Evolutionary conservation across 495 filamentous ascomycete genomes (phyloP).

Genomic region (Chaetomium fimeti): DNA sequence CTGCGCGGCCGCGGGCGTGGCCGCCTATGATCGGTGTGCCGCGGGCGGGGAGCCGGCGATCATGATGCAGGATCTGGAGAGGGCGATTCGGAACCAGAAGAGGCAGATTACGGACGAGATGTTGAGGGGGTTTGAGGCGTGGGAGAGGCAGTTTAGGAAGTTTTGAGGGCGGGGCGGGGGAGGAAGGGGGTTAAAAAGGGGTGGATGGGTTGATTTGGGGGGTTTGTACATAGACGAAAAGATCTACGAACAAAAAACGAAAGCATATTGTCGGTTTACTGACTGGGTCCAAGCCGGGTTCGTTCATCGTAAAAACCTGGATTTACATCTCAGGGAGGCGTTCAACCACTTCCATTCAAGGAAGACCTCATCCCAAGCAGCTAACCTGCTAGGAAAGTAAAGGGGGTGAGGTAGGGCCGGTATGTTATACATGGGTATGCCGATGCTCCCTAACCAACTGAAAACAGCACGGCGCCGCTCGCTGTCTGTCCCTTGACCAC

Average conservation of each 20-base stretch:
- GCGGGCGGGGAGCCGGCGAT: slow-evolving; percentile 49
- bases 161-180: too few relatives aligned
- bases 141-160: slow-evolving; percentile 51
- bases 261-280: background rate
- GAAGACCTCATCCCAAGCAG: background rate
- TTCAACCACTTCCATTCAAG: background rate
- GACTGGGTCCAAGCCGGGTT: too few relatives aligned
- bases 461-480: too few relatives aligned
- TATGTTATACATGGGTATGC: background rate
- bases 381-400: background rate
- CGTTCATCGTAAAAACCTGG: background rate
- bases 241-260: background rate
- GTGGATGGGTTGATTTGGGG: too few relatives aligned
- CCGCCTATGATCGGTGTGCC: slow-evolving; percentile 41
- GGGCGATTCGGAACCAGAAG: slow-evolving; percentile 60
- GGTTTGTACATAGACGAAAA: background rate
- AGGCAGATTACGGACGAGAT: slow-evolving; percentile 68
- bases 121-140: slow-evolving; percentile 64
- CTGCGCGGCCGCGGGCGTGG: slow-evolving; percentile 54
- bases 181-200: background rate
- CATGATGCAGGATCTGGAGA: slow-evolving; percentile 60
- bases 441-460: background rate
- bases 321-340: background rate
- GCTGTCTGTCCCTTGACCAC: background rate
- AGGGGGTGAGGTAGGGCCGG: background rate